A percentile compares a stretch with the other conserved stretches of the same genome.
Conservation (phyloP, 371 early-diverging fungal species). For the Mortierella sp. region DNA sequence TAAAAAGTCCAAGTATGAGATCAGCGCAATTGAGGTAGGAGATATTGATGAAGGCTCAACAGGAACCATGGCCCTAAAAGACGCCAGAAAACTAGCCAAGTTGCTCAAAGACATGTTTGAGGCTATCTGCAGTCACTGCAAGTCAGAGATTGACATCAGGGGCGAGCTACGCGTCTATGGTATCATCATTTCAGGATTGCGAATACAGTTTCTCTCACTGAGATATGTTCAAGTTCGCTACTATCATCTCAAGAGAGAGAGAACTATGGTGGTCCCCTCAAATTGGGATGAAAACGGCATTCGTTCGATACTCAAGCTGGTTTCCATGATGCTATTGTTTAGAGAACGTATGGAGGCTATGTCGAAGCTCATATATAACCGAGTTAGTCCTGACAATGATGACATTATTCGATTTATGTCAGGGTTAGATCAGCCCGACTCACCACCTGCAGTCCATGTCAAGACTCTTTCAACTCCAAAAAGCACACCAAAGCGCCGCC, state of each 20-base stretch:
- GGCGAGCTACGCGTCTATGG: not conserved
- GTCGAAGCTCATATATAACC: not conserved
- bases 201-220: not conserved
- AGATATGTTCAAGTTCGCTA: not conserved
- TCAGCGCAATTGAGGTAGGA: not conserved
- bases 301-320: not conserved
- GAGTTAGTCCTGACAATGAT: not conserved
- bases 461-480: conserved; percentile 3
- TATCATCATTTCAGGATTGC: not conserved
- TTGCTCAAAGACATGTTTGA: not conserved
- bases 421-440: not conserved
- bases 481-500: not conserved
- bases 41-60: not conserved
- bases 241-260: conserved; percentile 1
- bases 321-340: not conserved
- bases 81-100: not conserved
- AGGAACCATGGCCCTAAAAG: not conserved
- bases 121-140: not conserved
- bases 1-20: not conserved
- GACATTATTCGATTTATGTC: conserved; percentile 2
- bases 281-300: not conserved
- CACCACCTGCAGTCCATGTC: not conserved
- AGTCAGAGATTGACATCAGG: not conserved
- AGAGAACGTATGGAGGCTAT: not conserved
- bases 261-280: not conserved